These are phyloP conservation scores for Sideroxylon spinosum DNA, from an alignment of 179 eudicot species.

Conservation along the genomic window DNA sequence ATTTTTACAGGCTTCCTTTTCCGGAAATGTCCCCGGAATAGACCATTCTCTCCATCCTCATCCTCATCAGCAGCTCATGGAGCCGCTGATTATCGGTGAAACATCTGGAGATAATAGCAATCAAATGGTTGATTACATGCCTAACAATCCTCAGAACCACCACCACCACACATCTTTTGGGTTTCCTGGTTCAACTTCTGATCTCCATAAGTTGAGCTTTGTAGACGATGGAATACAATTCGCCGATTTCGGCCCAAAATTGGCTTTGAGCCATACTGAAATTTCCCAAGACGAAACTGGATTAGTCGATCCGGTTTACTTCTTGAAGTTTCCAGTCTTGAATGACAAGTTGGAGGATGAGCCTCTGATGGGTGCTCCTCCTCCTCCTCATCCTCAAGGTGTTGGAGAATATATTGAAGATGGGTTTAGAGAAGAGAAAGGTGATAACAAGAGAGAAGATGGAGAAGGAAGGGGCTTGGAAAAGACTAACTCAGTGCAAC, in stretches of 20 bases:
- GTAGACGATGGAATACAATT: slow-evolving; percentile 78
- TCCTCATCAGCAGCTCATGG: slow-evolving; percentile 22
- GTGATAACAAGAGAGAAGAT: slow-evolving; percentile 12
- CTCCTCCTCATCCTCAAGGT: neutral
- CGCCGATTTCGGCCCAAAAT: slow-evolving; percentile 76
- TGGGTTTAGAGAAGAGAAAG: slow-evolving; percentile 1
- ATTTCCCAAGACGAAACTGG: slow-evolving; percentile 27
- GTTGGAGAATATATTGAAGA: neutral
- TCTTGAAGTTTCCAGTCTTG: slow-evolving; percentile 82
- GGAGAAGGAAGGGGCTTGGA: slow-evolving; percentile 18
- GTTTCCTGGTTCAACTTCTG: slow-evolving; percentile 34
- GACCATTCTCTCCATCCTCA: slow-evolving; percentile 28
- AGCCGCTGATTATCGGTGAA: slow-evolving; percentile 15
- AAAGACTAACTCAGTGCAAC: slow-evolving; percentile 26
- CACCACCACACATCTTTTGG: slow-evolving; percentile 4
- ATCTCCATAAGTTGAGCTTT: slow-evolving; percentile 44
- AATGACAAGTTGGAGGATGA: slow-evolving; percentile 29
- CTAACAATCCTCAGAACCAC: slow-evolving; percentile 23
- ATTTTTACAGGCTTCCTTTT: slow-evolving; percentile 33
- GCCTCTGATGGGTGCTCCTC: slow-evolving; percentile 16
- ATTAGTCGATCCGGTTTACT: slow-evolving; percentile 48
- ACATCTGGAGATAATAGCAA: slow-evolving; percentile 20
- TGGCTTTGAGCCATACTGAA: slow-evolving; percentile 43
- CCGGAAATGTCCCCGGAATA: slow-evolving; percentile 23
- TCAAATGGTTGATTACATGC: slow-evolving; percentile 52